Evolutionary conservation across 2,329 filamentous ascomycete species (phyloP).

Genomic region (Arthrocladium fulminans): DNA sequence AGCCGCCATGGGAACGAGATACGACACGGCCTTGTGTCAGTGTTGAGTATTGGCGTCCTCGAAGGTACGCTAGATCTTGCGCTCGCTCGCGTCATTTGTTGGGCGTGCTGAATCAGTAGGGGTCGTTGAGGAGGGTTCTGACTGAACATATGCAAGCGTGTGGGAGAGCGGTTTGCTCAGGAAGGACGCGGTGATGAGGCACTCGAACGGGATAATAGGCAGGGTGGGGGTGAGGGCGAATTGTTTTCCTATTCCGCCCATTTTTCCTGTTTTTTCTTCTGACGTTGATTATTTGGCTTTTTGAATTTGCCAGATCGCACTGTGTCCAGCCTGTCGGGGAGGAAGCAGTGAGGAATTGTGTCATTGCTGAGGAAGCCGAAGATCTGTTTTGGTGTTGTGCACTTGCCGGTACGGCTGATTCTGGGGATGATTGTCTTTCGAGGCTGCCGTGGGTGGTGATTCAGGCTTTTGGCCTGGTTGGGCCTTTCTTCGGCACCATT

Average conservation of each 20-base stretch:
- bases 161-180: constrained; percentile 39
- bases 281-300: too few species aligned
- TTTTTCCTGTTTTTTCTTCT: too few species aligned
- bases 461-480: constrained; percentile 17
- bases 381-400: constrained; percentile 15
- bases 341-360: constrained; percentile 20
- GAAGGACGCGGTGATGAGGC: constrained; percentile 37
- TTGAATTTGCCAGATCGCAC: constrained; percentile 11
- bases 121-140: constrained; percentile 37
- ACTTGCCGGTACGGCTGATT: constrained; percentile 7
- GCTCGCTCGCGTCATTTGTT: constrained; percentile 31
- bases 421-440: constrained; percentile 8
- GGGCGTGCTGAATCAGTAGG: constrained; percentile 35
- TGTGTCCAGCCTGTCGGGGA: constrained; percentile 21
- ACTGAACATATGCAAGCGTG: constrained; percentile 35
- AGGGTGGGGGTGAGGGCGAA: constrained; percentile 19
- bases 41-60: constrained; percentile 38
- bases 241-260: too few species aligned
- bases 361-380: constrained; percentile 21
- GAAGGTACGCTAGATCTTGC: constrained; percentile 33
- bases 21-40: constrained; percentile 38
- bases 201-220: constrained; percentile 33
- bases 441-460: constrained; percentile 7
- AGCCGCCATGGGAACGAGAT: constrained; percentile 26
- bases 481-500: not conserved